These are phyloP conservation scores for Limnanthes douglasii DNA, from an alignment of 345 rosid genomes.

Conservation along the genomic window DNA sequence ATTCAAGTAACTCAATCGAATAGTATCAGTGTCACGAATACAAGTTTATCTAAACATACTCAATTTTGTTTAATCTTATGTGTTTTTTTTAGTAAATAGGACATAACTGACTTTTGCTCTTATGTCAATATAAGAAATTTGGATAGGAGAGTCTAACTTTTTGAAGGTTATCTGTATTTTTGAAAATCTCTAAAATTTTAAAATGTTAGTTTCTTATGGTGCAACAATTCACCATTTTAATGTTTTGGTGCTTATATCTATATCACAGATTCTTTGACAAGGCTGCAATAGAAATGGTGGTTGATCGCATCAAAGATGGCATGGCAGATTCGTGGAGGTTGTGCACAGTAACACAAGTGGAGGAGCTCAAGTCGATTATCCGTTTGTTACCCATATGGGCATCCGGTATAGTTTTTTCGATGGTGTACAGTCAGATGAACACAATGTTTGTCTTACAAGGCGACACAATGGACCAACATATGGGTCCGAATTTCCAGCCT, in stretches of 20 bases:
- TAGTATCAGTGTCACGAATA: too few relatives aligned
- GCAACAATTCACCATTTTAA: too few relatives aligned
- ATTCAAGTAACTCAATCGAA: constrained; percentile 31
- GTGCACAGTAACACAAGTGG: constrained; percentile 86
- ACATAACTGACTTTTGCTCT: too few relatives aligned
- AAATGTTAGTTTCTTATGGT: too few relatives aligned
- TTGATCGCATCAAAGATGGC: constrained; percentile 31
- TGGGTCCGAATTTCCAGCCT: constrained; percentile 57
- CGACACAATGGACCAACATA: constrained; percentile 77
- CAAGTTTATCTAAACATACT: too few relatives aligned
- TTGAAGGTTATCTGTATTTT: too few relatives aligned
- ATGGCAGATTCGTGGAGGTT: constrained; percentile 52
- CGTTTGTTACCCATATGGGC: constrained; percentile 83
- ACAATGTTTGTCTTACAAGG: constrained; percentile 93
- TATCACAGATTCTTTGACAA: constrained; percentile 65
- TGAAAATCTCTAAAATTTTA: too few relatives aligned
- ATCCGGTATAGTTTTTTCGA: constrained; percentile 66
- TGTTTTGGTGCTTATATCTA: too few relatives aligned
- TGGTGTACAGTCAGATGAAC: constrained; percentile 85
- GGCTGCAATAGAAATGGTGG: constrained; percentile 65
- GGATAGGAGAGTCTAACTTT: too few relatives aligned
- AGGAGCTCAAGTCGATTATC: constrained; percentile 74
- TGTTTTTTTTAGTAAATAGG: background rate
- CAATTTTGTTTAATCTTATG: background rate
- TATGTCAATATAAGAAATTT: too few relatives aligned